These are phyloP conservation scores for Cryphonectria japonica DNA, from an alignment of 2,329 filamentous ascomycete genomes.

Conservation along the genomic window DNA sequence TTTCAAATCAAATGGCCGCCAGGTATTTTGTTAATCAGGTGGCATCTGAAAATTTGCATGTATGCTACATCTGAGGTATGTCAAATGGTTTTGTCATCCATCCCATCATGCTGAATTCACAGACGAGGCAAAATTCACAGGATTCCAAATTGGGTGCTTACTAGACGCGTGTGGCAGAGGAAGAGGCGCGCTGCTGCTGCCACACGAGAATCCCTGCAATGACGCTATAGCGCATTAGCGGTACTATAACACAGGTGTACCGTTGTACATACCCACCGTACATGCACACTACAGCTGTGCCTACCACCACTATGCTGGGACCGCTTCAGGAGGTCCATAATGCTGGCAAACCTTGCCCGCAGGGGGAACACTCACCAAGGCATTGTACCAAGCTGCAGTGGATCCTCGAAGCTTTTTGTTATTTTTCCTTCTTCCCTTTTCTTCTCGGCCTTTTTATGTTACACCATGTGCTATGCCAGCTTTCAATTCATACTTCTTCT, in stretches of 20 bases:
- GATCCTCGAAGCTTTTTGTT: not conserved
- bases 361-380: not conserved
- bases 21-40: not conserved
- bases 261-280: too few relatives aligned
- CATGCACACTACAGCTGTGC: too few relatives aligned
- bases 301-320: too few relatives aligned
- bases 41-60: not conserved
- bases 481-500: not conserved
- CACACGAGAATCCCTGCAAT: slow-evolving; percentile 24
- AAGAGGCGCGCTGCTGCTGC: slow-evolving; percentile 10
- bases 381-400: not conserved
- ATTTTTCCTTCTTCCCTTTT: not conserved
- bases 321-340: too few relatives aligned
- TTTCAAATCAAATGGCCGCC: not conserved
- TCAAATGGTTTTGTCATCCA: not conserved
- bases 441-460: too few relatives aligned
- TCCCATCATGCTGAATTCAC: not conserved
- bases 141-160: not conserved
- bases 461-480: not conserved
- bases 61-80: not conserved
- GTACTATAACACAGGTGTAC: not conserved
- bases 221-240: slow-evolving; percentile 8
- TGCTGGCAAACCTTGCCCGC: too few relatives aligned
- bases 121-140: not conserved
- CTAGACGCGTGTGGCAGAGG: slow-evolving; percentile 9